Evolutionary conservation across 257 asterid species (phyloP), one percentile per base, ranked within the genome.

Genomic region (Forsythia suspensa): DNA sequence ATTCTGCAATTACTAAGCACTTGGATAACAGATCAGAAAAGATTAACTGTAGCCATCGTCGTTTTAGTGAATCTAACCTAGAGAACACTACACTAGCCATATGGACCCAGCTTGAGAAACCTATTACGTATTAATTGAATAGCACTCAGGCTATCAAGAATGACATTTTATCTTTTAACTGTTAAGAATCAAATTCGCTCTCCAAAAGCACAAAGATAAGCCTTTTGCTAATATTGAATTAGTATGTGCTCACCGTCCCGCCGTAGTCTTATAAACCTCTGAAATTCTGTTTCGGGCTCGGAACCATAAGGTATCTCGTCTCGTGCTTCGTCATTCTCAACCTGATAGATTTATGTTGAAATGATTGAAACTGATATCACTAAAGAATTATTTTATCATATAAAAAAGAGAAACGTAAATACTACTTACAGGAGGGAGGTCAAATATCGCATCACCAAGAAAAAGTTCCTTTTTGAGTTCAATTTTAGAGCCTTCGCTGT

Each of bases 381-480:
- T 0, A 63, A 75, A 71, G 7, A 20, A 42, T 63, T 24, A 63
- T 18, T 9, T 63, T 21, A 63, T 63, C 2, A 10, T 41, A 15
- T 40, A 55, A 48, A 3, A 24, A 9, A 34, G 52, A 34, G 68
- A 68, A 41, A 73, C 0, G 41, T 29, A n/a, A 84, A 46, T 51
- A 42, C 5, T 42, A 75, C 92, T 61, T 77, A 94, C 97, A 8
- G 10, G 76, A 36, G 98, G 98, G 20, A 92, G 97, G 84, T 92
- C 98, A 6, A 94, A 89, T 52, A 94, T 86, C 5, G 97, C 96
- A 89, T 93, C 97, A 1, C 79, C 88, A 20, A 95, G 96, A 67
- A 84, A 78, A 65, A 95, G 88, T n/a, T 65, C 91, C 24, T 59
- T 81, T 48, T 89, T 78, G 16, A 95, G 80, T 7, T 82, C 52